A percentile compares a stretch with the other conserved stretches of the same genome.
Evolutionary conservation across 352 stramenopile genomes (phyloP).

Genomic region (Phytophthora melonis): DNA sequence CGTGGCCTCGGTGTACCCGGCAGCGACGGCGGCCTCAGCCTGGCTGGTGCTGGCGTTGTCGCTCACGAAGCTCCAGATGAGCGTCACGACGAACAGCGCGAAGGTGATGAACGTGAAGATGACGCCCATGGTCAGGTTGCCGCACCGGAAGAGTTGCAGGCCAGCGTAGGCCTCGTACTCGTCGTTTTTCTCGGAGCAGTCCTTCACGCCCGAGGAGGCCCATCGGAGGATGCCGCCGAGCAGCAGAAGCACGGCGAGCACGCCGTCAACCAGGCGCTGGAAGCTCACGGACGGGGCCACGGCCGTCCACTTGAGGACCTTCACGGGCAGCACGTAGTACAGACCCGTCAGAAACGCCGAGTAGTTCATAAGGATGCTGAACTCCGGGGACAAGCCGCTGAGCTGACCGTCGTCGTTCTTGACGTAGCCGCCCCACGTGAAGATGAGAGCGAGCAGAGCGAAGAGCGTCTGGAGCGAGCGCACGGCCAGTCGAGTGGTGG

Average conservation of each 20-base stretch:
- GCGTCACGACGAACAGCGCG: constrained; percentile 31
- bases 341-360: constrained; percentile 62
- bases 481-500: constrained; percentile 31
- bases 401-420: constrained; percentile 31
- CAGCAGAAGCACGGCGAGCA: constrained; percentile 26
- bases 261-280: constrained; percentile 32
- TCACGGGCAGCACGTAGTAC: constrained; percentile 84
- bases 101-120: constrained; percentile 41
- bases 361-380: constrained; percentile 68
- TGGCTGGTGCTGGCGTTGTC: constrained; percentile 13
- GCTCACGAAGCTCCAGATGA: constrained; percentile 34
- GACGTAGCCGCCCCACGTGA: constrained; percentile 40
- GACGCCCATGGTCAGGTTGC: constrained; percentile 37
- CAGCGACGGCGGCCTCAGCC: constrained; percentile 5
- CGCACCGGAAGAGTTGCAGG: constrained; percentile 29
- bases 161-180: constrained; percentile 33
- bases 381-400: constrained; percentile 22
- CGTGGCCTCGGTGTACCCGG: constrained; percentile 19
- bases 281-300: constrained; percentile 22
- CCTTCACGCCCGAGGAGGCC: constrained; percentile 41
- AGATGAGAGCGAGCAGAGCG: constrained; percentile 30
- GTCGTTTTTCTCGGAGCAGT: constrained; percentile 42
- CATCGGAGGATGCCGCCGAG: constrained; percentile 34
- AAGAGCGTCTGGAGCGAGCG: constrained; percentile 32
- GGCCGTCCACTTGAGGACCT: constrained; percentile 60